Percentiles rank a stretch among this genome's conserved stretches.
These are phyloP conservation scores for Pneumocystis wakefieldiae DNA, from an alignment of 1,139 yeast species.

Conservation along the genomic window DNA sequence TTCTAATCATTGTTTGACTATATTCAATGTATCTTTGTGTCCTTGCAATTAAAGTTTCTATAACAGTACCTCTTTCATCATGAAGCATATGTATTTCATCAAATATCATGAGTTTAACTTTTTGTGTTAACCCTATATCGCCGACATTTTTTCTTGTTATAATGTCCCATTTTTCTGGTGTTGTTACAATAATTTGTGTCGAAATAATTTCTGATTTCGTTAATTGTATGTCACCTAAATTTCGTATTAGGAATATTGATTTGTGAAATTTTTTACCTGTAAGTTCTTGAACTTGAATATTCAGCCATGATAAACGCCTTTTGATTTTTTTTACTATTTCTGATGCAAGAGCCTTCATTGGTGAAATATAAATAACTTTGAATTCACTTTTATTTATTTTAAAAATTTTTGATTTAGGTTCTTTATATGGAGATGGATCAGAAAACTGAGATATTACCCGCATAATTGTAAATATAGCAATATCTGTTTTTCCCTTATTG, in stretches of 20 bases:
- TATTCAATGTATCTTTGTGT: constrained; percentile 89
- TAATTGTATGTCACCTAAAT: constrained; percentile 78
- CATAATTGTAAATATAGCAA: constrained; percentile 71
- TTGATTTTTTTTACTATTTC: constrained; percentile 88
- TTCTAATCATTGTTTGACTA: constrained; percentile 83
- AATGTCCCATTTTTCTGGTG: constrained; percentile 99
- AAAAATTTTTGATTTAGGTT: constrained; percentile 25
- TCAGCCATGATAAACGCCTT: constrained; percentile 66
- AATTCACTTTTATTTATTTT: constrained; percentile 68
- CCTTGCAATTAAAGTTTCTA: constrained; percentile 89
- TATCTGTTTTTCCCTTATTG: constrained; percentile 78
- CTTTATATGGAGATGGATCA: constrained; percentile 19
- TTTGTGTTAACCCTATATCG: constrained; percentile 71
- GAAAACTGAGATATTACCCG: constrained; percentile 65
- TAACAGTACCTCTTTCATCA: constrained; percentile 96
- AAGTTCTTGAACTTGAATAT: constrained; percentile 70
- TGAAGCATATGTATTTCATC: constrained; percentile 95
- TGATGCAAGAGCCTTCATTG: constrained; percentile 90
- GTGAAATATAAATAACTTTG: constrained; percentile 89
- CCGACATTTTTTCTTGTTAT: constrained; percentile 75
- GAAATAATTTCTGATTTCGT: constrained; percentile 66
- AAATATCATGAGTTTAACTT: constrained; percentile 70
- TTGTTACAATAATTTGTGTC: constrained; percentile 86
- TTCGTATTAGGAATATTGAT: background rate
- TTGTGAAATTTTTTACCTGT: constrained; percentile 27